Percentiles rank a stretch among this genome's conserved stretches.
Evolutionary conservation across 148 eudicot species (phyloP).

Genomic region (Bassia scoparia): DNA sequence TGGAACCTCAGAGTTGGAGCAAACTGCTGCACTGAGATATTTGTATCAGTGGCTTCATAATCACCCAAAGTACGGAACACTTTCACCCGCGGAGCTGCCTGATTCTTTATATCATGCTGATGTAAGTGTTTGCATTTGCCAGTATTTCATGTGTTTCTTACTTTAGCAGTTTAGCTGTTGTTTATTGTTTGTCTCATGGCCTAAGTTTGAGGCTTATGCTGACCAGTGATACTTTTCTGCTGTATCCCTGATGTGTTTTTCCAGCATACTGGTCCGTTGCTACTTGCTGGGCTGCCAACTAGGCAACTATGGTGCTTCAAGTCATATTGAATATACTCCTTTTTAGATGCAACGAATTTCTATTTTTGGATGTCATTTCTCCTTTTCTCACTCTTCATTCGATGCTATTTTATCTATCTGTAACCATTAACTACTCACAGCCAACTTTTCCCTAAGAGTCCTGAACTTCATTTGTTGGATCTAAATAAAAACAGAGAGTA

Average conservation of each 20-base stretch:
- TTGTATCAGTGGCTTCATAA: conserved; percentile 80
- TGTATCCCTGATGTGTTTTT: background rate
- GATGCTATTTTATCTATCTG: too few species aligned
- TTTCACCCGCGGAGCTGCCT: conserved; percentile 57
- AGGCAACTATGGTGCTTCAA: background rate
- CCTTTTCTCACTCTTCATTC: too few species aligned
- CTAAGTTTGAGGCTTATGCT: background rate
- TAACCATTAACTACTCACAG: too few species aligned
- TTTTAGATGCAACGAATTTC: too few species aligned
- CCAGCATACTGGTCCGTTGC: background rate
- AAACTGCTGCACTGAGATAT: conserved; percentile 82
- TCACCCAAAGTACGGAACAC: conserved; percentile 74
- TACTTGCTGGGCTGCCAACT: background rate
- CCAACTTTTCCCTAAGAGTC: too few species aligned
- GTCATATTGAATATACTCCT: background rate
- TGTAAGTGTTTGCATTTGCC: conserved; percentile 44
- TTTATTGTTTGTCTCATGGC: background rate
- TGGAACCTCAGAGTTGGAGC: conserved; percentile 74
- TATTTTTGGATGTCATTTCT: too few species aligned
- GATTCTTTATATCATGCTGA: conserved; percentile 75
- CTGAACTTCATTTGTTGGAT: too few species aligned
- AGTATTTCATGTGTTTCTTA: conserved; percentile 4
- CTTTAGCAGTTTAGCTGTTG: conserved; percentile 11
- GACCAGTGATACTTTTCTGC: background rate
- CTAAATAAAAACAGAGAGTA: too few species aligned